phyloP scores from a whole-genome alignment of 2,329 filamentous ascomycete genomes.

The Cordyceps fumosorosea region DNA sequence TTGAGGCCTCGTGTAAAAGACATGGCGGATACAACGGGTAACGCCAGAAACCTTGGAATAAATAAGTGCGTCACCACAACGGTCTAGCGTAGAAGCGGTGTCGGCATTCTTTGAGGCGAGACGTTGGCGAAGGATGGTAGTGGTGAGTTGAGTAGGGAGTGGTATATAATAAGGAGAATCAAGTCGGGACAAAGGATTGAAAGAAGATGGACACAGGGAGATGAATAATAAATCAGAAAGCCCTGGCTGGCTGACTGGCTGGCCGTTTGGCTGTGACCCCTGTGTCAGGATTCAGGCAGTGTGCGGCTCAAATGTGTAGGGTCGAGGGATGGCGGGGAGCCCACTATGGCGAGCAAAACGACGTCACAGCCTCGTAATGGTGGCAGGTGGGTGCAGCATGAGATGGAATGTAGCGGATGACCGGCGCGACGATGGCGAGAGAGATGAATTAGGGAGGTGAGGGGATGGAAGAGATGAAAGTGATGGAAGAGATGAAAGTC shows the following conservation, averaged over 20 bases:
- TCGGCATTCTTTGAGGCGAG: not conserved
- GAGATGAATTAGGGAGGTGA: not conserved
- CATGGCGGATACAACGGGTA: constrained; percentile 37
- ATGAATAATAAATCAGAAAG: constrained; percentile 7
- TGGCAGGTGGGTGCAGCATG: constrained; percentile 4
- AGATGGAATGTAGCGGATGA: not conserved
- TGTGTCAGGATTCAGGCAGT: not conserved
- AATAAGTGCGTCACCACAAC: constrained; percentile 1
- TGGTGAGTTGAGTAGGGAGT: not conserved
- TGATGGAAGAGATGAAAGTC: not conserved
- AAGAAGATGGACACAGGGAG: not conserved
- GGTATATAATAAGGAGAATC: not conserved
- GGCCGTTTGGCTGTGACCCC: not conserved
- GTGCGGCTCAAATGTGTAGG: constrained; percentile 11
- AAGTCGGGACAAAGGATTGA: not conserved
- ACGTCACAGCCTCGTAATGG: constrained; percentile 7
- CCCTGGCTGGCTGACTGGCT: not conserved
- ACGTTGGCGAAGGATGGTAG: not conserved
- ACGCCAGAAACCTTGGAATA: constrained; percentile 1
- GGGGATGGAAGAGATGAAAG: not conserved
- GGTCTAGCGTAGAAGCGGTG: not conserved
- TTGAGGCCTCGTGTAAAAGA: constrained; percentile 40
- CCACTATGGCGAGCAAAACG: not conserved
- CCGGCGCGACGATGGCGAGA: not conserved
- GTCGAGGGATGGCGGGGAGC: constrained; percentile 3